Evolutionary conservation across 441 rosid species (phyloP), one percentile per base, ranked within the genome.

Genomic region (Aleurites moluccanus): DNA sequence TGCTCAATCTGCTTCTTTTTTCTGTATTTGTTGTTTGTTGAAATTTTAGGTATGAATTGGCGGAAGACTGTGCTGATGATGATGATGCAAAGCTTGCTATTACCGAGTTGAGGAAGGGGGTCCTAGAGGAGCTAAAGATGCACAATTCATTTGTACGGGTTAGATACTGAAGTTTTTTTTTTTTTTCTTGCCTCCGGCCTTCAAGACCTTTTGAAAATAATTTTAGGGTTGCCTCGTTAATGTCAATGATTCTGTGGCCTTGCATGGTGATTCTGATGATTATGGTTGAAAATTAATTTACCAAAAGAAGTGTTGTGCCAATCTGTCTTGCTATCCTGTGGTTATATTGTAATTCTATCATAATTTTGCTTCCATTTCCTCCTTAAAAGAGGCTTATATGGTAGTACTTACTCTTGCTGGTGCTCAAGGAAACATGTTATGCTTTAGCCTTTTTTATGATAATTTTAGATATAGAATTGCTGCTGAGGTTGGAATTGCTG

Each of bases 11-110:
- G 30, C 50, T 77, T 65, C 8, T 27, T 75, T 69, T 20, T 23
- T 33, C 42, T 10, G 15, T 45, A 10, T 53, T 53, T 49, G 28
- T 23, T 47, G 7, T 50, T 56, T 38, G 63, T 33, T 42, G 64
- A n/a, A 69, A 42, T 40, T 73, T 70, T 78, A 92, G 97, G 85
- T 92, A 86, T 76, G 90, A 84, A 69, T 79, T 83, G 78, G 91
- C 97, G 14, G 93, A 88, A 82, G 95, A 90, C 52, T 92, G 89
- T 80, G 88, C 95, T 15, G 97, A 90, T 73, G 97, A 90, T 75
- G 97, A 92, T 56, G 95, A 89, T 66, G 93, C 86, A 42, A 90
- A 89, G 79, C 40, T 81, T 44, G 88, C 87, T 18, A 89, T 90
- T 72, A 64, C 86, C 0, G 74, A 84, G 57, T 82, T 92, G 85